Conservation (phyloP, 768 basidiomycete species). For the Sistotremastrum suecicum region DNA sequence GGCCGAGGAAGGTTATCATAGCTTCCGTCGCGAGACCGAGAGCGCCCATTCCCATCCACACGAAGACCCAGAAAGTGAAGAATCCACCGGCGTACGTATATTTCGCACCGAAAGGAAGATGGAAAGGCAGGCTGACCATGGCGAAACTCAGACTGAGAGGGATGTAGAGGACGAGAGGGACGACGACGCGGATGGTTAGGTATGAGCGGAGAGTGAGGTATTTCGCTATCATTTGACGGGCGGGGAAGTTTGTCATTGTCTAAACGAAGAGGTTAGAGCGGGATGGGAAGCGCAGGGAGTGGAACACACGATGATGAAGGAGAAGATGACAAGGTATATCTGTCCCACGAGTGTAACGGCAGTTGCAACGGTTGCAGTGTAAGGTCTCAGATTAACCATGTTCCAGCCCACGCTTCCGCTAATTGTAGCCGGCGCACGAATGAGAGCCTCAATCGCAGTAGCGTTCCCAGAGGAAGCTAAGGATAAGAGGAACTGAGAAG, state of each 20-base stretch:
- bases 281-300: not conserved
- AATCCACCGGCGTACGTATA: slow-evolving; percentile 13
- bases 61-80: slow-evolving; percentile 17
- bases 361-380: slow-evolving; percentile 19
- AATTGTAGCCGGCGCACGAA: slow-evolving; percentile 23
- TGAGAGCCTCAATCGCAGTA: slow-evolving; percentile 13
- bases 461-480: slow-evolving; percentile 7
- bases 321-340: slow-evolving; percentile 18
- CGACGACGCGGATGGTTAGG: slow-evolving; percentile 19
- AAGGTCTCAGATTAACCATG: no score
- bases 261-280: not conserved
- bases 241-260: slow-evolving; percentile 19
- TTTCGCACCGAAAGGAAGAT: slow-evolving; percentile 26
- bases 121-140: slow-evolving; percentile 28
- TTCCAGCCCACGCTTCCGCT: slow-evolving; percentile 14
- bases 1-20: slow-evolving; percentile 19
- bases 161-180: slow-evolving; percentile 22
- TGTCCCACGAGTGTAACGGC: slow-evolving; percentile 30
- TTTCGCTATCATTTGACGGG: slow-evolving; percentile 19
- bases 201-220: slow-evolving; percentile 22
- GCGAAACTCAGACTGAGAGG: slow-evolving; percentile 27
- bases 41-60: slow-evolving; percentile 19
- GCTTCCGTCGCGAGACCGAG: slow-evolving; percentile 21
- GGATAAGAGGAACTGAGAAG: no score
- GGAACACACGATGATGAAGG: no score